These are phyloP conservation scores for Flueggea neowawraea DNA, from an alignment of 441 rosid genomes.

Conservation along the genomic window DNA sequence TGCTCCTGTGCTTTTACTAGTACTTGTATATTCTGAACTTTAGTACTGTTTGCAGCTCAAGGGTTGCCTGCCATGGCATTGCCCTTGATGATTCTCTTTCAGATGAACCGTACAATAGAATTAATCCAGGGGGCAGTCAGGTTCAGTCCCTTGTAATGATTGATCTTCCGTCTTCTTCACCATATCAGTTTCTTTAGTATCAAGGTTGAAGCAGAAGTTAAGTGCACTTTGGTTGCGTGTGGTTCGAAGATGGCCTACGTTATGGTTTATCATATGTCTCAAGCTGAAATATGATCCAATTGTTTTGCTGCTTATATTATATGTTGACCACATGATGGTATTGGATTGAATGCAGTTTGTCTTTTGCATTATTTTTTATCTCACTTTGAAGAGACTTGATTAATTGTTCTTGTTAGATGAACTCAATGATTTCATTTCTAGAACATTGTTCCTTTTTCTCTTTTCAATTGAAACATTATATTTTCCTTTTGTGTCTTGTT, in stretches of 20 bases:
- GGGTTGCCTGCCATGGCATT: slow-evolving; percentile 69
- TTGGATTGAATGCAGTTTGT: too few relatives aligned
- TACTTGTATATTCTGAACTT: slow-evolving; percentile 1
- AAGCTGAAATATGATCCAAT: not conserved
- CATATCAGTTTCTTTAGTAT: slow-evolving; percentile 37
- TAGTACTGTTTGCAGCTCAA: slow-evolving; percentile 46
- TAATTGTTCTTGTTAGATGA: too few relatives aligned
- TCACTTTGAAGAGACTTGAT: too few relatives aligned
- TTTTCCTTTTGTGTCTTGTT: too few relatives aligned
- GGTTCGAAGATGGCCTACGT: slow-evolving; percentile 78
- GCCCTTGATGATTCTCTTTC: slow-evolving; percentile 54
- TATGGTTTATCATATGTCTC: slow-evolving; percentile 23
- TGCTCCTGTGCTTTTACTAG: not conserved
- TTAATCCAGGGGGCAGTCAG: slow-evolving; percentile 27
- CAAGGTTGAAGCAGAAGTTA: slow-evolving; percentile 57
- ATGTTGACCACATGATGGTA: too few relatives aligned
- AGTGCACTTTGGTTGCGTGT: slow-evolving; percentile 42
- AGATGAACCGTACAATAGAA: slow-evolving; percentile 33
- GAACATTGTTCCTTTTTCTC: too few relatives aligned
- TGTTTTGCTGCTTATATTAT: not conserved
- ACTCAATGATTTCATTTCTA: too few relatives aligned
- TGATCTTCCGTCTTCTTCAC: slow-evolving; percentile 41
- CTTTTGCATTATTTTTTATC: too few relatives aligned
- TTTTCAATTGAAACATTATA: too few relatives aligned
- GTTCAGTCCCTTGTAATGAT: slow-evolving; percentile 24